Percentiles rank a stretch among this genome's conserved stretches.
phyloP scores from a whole-genome alignment of 768 basidiomycete species.

The Suillus sp. region DNA sequence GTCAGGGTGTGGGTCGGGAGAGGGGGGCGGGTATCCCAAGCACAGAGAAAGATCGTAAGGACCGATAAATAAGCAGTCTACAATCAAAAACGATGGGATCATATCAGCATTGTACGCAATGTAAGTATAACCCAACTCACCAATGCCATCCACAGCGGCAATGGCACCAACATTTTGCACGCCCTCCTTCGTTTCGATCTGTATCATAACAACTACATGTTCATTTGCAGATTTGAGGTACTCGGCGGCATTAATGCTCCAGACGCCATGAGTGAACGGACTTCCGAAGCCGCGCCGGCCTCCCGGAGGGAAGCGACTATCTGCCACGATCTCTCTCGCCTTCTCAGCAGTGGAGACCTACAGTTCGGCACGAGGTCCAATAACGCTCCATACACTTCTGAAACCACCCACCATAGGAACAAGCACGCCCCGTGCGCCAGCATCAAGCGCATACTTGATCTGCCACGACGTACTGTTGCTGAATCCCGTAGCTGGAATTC shows the following conservation, averaged over 20 bases:
- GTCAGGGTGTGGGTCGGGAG: constrained; percentile 65
- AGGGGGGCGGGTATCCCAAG: constrained; percentile 59
- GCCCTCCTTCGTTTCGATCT: constrained; percentile 66
- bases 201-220: constrained; percentile 56
- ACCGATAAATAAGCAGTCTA: constrained; percentile 62
- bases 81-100: not conserved
- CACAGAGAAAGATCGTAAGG: constrained; percentile 70
- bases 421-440: constrained; percentile 63
- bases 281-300: constrained; percentile 69
- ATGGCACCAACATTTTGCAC: constrained; percentile 63
- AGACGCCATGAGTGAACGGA: constrained; percentile 59
- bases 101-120: not conserved
- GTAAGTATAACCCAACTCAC: constrained; percentile 34
- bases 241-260: constrained; percentile 53
- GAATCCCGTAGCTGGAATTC: constrained; percentile 65
- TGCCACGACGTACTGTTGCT: constrained; percentile 63
- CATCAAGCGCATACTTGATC: constrained; percentile 71
- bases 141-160: constrained; percentile 61
- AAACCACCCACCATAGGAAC: constrained; percentile 60
- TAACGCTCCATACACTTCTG: not conserved
- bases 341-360: constrained; percentile 61
- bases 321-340: constrained; percentile 56
- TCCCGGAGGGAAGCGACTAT: constrained; percentile 60
- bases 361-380: not conserved
- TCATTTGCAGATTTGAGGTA: constrained; percentile 61